These are phyloP conservation scores for Chrysosporium queenslandicum DNA, from an alignment of 2,329 filamentous ascomycete species.

Conservation along the genomic window DNA sequence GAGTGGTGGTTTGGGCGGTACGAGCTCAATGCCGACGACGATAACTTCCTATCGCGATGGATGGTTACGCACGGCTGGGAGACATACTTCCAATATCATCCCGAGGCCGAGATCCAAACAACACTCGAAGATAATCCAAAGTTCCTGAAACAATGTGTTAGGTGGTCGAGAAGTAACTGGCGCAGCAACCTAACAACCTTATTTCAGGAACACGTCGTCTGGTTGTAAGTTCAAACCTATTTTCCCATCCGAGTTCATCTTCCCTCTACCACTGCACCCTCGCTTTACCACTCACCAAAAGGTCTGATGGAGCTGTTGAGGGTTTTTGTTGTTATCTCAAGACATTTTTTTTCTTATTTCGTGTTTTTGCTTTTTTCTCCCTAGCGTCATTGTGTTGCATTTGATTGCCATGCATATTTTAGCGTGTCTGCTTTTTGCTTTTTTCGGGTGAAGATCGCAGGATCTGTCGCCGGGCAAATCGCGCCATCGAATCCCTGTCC, in stretches of 20 bases:
- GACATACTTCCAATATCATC: slow-evolving; percentile 90
- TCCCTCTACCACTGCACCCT: background rate
- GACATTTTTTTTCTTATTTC: background rate
- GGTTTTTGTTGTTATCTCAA: background rate
- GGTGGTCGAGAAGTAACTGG: slow-evolving; percentile 97
- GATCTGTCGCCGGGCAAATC: slow-evolving; percentile 8
- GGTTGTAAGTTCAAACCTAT: slow-evolving; percentile 56
- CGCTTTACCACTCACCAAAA: background rate
- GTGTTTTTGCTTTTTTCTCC: slow-evolving; percentile 1
- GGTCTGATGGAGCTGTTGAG: background rate
- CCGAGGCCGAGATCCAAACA: slow-evolving; percentile 82
- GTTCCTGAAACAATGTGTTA: slow-evolving; percentile 84
- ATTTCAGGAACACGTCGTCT: slow-evolving; percentile 70
- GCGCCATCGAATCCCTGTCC: slow-evolving; percentile 8
- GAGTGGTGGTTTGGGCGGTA: slow-evolving; percentile 68
- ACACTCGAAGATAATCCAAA: slow-evolving; percentile 81
- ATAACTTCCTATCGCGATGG: slow-evolving; percentile 97
- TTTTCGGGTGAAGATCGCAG: slow-evolving; percentile 11
- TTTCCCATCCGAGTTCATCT: background rate
- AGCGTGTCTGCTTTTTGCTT: slow-evolving; percentile 10
- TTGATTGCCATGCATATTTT: slow-evolving; percentile 10
- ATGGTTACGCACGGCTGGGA: slow-evolving; percentile 86
- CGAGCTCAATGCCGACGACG: slow-evolving; percentile 90
- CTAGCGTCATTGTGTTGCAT: slow-evolving; percentile 9
- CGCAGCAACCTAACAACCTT: slow-evolving; percentile 90